These are phyloP conservation scores for Cyclotella choctawhatcheeana DNA, from an alignment of 108 stramenopile genomes.

Conservation along the genomic window DNA sequence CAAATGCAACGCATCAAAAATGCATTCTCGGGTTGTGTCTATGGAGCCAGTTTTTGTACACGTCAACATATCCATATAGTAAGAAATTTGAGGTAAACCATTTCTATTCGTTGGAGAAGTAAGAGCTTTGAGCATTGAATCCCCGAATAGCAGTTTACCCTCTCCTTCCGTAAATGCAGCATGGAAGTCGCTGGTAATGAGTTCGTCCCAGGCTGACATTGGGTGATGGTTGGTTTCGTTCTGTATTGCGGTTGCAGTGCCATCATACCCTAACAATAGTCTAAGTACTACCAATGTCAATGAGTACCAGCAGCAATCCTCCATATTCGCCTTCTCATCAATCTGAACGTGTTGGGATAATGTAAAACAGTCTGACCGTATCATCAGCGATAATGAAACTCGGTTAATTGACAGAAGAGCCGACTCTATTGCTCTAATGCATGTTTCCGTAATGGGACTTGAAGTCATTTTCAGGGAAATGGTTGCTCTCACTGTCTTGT, in stretches of 20 bases:
- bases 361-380: conserved; percentile 65
- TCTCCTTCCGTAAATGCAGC: conserved; percentile 34
- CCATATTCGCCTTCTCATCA: conserved; percentile 9
- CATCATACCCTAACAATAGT: conserved; percentile 43
- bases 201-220: conserved; percentile 29
- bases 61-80: conserved; percentile 18
- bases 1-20: conserved; percentile 77
- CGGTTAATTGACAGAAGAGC: conserved; percentile 22
- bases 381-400: conserved; percentile 34
- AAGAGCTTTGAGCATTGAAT: conserved; percentile 1
- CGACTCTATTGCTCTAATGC: conserved; percentile 62
- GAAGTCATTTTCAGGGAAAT: conserved; percentile 32
- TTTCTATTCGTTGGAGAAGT: not conserved
- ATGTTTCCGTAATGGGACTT: conserved; percentile 52
- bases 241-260: not conserved
- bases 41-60: conserved; percentile 1
- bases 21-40: conserved; percentile 5
- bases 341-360: conserved; percentile 35
- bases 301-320: conserved; percentile 52
- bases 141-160: conserved; percentile 37
- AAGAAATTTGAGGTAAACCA: not conserved
- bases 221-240: not conserved
- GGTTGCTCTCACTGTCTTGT: conserved; percentile 25
- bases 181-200: conserved; percentile 44
- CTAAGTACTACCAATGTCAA: conserved; percentile 48